Evolutionary conservation across 805 yeast genomes (phyloP).

Genomic region (Kurtzmaniella cleridarum): DNA sequence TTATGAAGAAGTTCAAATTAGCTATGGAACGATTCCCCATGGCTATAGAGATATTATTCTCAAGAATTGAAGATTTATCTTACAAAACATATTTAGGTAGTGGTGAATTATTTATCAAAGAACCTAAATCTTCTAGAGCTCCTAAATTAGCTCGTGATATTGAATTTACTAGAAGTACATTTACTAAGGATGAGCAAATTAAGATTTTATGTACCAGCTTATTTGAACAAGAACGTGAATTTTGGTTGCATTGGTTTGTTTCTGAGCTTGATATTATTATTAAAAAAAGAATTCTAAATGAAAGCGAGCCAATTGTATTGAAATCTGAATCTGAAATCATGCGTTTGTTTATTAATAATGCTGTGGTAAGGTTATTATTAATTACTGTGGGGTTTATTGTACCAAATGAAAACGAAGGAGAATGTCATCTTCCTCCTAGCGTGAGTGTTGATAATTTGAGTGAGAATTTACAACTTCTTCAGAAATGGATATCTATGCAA

Average conservation of each 20-base stretch:
- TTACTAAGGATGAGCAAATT: constrained; percentile 41
- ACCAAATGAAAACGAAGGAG: constrained; percentile 34
- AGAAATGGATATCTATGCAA: constrained; percentile 34
- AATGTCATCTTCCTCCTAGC: constrained; percentile 32
- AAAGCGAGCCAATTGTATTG: constrained; percentile 7
- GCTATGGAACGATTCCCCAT: constrained; percentile 46
- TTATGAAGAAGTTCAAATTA: constrained; percentile 52
- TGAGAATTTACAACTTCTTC: constrained; percentile 30
- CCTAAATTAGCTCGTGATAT: constrained; percentile 31
- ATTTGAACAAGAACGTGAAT: constrained; percentile 37
- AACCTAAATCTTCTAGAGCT: constrained; percentile 13
- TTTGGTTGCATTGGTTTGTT: constrained; percentile 40
- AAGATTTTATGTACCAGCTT: constrained; percentile 48
- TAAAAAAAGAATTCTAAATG: constrained; percentile 14
- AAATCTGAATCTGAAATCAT: constrained; percentile 13
- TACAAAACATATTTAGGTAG: constrained; percentile 48
- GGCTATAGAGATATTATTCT: constrained; percentile 64
- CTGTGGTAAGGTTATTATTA: constrained; percentile 45
- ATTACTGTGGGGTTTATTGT: constrained; percentile 40
- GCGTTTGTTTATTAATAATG: constrained; percentile 39
- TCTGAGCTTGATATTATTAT: constrained; percentile 29
- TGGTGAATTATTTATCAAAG: constrained; percentile 45
- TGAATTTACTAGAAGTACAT: constrained; percentile 25
- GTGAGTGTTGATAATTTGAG: constrained; percentile 26
- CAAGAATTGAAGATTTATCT: constrained; percentile 45